Percentiles rank a stretch among this genome's conserved stretches.
These are phyloP conservation scores for Cymbopogon flexuosus DNA, from an alignment of 202 grass and related monocot species.

Conservation along the genomic window DNA sequence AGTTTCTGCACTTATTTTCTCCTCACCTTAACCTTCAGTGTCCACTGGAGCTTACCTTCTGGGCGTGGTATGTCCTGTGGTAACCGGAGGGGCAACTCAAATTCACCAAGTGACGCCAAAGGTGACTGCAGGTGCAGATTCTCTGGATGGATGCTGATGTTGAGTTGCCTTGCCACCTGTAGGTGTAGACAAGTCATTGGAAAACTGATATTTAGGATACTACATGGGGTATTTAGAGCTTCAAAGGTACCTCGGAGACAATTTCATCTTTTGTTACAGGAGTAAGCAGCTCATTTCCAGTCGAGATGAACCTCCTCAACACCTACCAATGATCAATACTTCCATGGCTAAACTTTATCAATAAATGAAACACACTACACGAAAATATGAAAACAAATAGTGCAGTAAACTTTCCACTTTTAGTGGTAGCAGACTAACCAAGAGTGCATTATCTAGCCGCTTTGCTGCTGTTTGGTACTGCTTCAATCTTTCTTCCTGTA, in stretches of 20 bases:
- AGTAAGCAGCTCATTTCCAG: slow-evolving; percentile 53
- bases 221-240: not conserved
- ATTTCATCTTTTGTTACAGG: slow-evolving; percentile 86
- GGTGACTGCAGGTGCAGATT: slow-evolving; percentile 68
- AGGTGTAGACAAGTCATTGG: not conserved
- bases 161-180: slow-evolving; percentile 76
- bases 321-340: slow-evolving; percentile 43
- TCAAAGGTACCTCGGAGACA: slow-evolving; percentile 56
- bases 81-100: slow-evolving; percentile 58
- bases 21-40: slow-evolving; percentile 74
- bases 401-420: slow-evolving; percentile 1
- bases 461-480: slow-evolving; percentile 76
- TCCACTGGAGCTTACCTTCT: slow-evolving; percentile 77
- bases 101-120: slow-evolving; percentile 44
- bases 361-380: not conserved
- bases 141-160: slow-evolving; percentile 70
- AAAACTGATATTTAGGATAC: not conserved
- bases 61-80: slow-evolving; percentile 72
- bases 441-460: slow-evolving; percentile 58
- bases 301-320: slow-evolving; percentile 65
- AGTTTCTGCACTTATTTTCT: slow-evolving; percentile 38
- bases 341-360: not conserved
- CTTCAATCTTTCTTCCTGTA: slow-evolving; percentile 61
- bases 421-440: slow-evolving; percentile 52
- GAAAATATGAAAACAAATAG: slow-evolving; percentile 1